Conservation (phyloP, 257 asterid species). For the Primulina huaijiensis region DNA sequence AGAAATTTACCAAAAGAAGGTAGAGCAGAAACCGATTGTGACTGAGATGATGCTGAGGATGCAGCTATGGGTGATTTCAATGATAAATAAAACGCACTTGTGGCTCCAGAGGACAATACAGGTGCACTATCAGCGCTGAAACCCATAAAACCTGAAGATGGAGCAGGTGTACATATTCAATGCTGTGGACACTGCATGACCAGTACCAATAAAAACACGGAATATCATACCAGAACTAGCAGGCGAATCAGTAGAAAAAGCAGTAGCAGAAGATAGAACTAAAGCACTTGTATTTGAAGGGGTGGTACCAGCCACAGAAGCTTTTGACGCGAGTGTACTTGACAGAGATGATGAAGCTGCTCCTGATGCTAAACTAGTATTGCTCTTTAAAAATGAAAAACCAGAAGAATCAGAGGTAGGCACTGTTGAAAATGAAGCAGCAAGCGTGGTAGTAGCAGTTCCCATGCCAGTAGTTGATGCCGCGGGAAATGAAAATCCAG, state of each 20-base stretch:
- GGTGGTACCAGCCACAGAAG: conserved; percentile 38
- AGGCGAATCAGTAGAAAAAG: conserved; percentile 33
- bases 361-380: conserved; percentile 34
- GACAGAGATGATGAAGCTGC: conserved; percentile 37
- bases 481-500: conserved; percentile 41
- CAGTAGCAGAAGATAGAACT: conserved; percentile 47
- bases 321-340: conserved; percentile 41
- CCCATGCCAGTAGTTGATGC: conserved; percentile 30
- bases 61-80: conserved; percentile 36
- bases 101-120: conserved; percentile 34
- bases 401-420: conserved; percentile 39
- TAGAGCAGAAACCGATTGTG: conserved; percentile 46
- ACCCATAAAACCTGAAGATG: conserved; percentile 46
- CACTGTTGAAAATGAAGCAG: conserved; percentile 35
- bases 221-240: conserved; percentile 36
- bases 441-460: conserved; percentile 28
- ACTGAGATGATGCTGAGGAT: conserved; percentile 44
- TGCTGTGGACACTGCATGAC: conserved; percentile 35
- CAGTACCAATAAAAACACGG: conserved; percentile 33
- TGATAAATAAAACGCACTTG: conserved; percentile 39
- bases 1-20: conserved; percentile 48
- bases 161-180: conserved; percentile 34
- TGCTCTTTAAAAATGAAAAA: conserved; percentile 40
- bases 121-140: conserved; percentile 36
- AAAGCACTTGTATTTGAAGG: conserved; percentile 56